Conservation (phyloP, 257 asterid genomes). For the Linderniella brevidens region DNA sequence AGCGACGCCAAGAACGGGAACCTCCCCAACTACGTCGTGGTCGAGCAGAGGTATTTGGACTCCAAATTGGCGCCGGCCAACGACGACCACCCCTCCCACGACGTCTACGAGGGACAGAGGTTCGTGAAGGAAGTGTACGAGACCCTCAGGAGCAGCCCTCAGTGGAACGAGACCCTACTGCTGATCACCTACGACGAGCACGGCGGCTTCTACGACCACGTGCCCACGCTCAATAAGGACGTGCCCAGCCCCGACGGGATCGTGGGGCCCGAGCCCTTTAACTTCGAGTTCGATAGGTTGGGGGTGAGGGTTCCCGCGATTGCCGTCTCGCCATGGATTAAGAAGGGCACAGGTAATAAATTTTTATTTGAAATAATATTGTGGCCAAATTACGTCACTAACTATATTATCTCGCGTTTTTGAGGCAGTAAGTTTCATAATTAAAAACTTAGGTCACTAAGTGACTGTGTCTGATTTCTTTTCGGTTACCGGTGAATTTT, state of each 20-base stretch:
- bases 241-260: slow-evolving; percentile 76
- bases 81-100: slow-evolving; percentile 92
- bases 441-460: too few relatives aligned
- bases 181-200: slow-evolving; percentile 86
- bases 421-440: too few relatives aligned
- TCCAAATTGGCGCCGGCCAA: slow-evolving; percentile 48
- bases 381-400: too few relatives aligned
- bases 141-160: slow-evolving; percentile 59
- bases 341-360: slow-evolving; percentile 50
- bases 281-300: slow-evolving; percentile 54
- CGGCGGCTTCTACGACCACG: slow-evolving; percentile 84
- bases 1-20: slow-evolving; percentile 46
- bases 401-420: too few relatives aligned
- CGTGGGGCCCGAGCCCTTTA: slow-evolving; percentile 62
- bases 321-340: slow-evolving; percentile 59
- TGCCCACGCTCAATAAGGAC: slow-evolving; percentile 45
- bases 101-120: slow-evolving; percentile 71
- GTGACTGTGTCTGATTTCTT: too few relatives aligned
- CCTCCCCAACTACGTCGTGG: slow-evolving; percentile 56
- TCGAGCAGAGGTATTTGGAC: slow-evolving; percentile 84
- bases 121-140: slow-evolving; percentile 92
- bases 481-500: too few relatives aligned
- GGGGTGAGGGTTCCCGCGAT: slow-evolving; percentile 82
- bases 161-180: slow-evolving; percentile 61
- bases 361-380: neutral